Evolutionary conservation across 2,329 filamentous ascomycete genomes (phyloP), one percentile per base, ranked within the genome.

Genomic region (Verticillium klebahnii): DNA sequence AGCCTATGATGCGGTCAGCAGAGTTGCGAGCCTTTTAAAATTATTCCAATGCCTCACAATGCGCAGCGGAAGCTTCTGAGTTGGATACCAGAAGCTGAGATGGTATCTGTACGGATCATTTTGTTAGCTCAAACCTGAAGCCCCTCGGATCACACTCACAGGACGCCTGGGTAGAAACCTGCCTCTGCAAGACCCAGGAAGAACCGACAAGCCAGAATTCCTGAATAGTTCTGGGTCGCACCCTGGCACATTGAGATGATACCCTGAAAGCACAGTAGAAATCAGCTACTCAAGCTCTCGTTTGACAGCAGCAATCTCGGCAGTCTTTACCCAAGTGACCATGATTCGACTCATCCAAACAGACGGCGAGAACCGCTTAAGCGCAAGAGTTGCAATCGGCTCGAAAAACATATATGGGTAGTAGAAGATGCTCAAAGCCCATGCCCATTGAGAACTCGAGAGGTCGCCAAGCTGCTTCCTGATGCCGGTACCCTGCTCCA

Each of bases 61-160:
- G 6, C 73, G 65, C 1, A 75, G 66, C 2, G 73, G 64, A 8
- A 73, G 68, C 52, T 67, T 68, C 1, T 73, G 66, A 5, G 72
- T 69, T 0, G 72, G 71, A 61, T 73, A 75, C 73, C 73, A 74
- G 61, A 74, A 62, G 66, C 68, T 69, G 15, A 71, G 32, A 55
- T 70, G 69, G 45, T 70, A 70, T 56, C 65, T 67, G 4, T 8
- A 9, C 17, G n/a, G 55, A 9, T 15, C 57, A 34, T 12, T n/a
- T 50, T 12, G 45, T 25, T 9, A 50, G 45, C 45, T 3, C 9
- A 50, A 25, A 5, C n/a, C 7, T 9, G 39, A 9, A 19, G 1
- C 9, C 8, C 4, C 19, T 34, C 15, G 31, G 1, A 7, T 60
- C 12, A 19, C 15, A 25, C 62, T 60, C 25, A 64, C 63, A 70